Conservation (phyloP, 1,284 basidiomycete genomes). For the Clitocybe nebularis region DNA sequence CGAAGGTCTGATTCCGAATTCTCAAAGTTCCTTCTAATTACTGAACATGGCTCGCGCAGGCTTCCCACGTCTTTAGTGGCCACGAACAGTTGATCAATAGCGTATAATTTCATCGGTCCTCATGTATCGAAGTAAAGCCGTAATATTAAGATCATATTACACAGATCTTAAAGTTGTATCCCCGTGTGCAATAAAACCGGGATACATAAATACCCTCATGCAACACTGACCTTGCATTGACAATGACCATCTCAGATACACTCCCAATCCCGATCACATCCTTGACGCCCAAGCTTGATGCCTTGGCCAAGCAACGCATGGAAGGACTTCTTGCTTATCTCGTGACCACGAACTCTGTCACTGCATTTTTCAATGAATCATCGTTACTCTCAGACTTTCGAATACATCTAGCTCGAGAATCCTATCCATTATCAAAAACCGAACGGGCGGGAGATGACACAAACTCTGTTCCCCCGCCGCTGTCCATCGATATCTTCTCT, state of each 20-base stretch:
- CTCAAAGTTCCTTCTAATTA: too few species aligned
- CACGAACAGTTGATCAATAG: too few species aligned
- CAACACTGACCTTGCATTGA: too few species aligned
- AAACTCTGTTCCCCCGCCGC: not conserved
- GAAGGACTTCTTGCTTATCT: constrained; percentile 5
- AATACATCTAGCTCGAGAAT: not conserved
- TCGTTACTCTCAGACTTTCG: constrained; percentile 6
- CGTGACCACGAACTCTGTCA: constrained; percentile 1
- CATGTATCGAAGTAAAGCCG: too few species aligned
- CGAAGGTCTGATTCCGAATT: too few species aligned
- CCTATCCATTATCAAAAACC: not conserved
- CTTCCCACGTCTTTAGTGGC: too few species aligned
- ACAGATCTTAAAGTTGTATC: too few species aligned
- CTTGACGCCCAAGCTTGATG: not conserved
- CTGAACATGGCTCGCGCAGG: too few species aligned
- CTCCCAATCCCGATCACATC: not conserved
- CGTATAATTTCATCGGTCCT: too few species aligned
- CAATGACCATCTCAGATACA: not conserved
- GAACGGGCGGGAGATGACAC: not conserved
- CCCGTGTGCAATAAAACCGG: too few species aligned
- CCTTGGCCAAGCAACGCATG: not conserved
- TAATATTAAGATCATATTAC: too few species aligned
- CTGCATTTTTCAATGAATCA: constrained; percentile 8
- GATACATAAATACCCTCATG: too few species aligned
- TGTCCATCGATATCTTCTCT: not conserved